A percentile compares a stretch with the other conserved stretches of the same genome.
Conservation (phyloP, 441 rosid species). For the Syzygium syzygioides region DNA sequence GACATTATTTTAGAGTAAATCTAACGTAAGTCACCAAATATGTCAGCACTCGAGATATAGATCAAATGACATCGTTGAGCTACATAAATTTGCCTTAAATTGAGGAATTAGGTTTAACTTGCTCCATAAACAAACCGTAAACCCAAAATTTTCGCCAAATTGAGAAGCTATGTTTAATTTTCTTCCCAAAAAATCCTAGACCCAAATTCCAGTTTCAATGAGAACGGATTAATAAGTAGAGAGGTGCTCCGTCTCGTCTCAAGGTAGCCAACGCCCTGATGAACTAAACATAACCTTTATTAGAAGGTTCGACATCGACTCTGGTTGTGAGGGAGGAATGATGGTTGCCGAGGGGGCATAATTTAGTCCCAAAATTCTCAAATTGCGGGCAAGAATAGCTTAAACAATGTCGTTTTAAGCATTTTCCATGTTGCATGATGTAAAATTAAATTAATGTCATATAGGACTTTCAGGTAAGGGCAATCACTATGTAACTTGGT, state of each 20-base stretch:
- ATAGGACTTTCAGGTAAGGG: not conserved
- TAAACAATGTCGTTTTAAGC: not conserved
- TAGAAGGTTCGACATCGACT: not conserved
- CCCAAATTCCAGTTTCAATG: not conserved
- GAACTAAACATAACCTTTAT: not conserved
- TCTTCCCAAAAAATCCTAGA: not conserved
- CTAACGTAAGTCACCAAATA: too few relatives aligned
- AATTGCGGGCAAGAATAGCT: not conserved
- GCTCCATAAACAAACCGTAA: not conserved
- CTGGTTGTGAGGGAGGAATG: not conserved
- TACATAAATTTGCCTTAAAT: not conserved
- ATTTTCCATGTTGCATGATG: not conserved
- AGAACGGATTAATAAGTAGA: rapidly evolving
- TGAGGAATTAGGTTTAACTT: not conserved
- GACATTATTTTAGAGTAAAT: not conserved
- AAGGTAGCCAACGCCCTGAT: not conserved
- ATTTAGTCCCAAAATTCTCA: not conserved
- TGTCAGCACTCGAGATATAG: not conserved
- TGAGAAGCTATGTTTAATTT: too few relatives aligned
- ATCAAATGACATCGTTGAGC: not conserved
- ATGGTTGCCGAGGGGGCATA: not conserved
- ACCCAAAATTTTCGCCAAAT: not conserved
- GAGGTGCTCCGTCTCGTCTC: not conserved
- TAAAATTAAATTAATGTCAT: not conserved
- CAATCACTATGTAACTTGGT: not conserved